A percentile compares a stretch with the other conserved stretches of the same genome.
These are phyloP conservation scores for Kazachstania kunashirensis DNA, from an alignment of 805 yeast species.

Conservation along the genomic window DNA sequence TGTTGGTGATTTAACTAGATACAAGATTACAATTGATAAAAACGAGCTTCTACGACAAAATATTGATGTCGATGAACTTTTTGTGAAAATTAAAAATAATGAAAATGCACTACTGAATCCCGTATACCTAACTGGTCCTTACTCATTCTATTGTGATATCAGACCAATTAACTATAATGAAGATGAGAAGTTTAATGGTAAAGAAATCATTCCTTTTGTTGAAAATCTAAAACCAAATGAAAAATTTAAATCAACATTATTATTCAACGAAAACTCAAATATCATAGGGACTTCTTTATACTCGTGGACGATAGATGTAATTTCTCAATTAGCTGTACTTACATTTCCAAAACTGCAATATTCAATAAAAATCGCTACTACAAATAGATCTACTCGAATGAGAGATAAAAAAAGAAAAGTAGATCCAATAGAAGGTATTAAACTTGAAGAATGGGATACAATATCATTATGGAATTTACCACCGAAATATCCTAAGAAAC, in stretches of 20 bases:
- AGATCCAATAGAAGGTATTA: conserved; percentile 7
- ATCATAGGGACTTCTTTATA: conserved; percentile 30
- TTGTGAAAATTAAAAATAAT: conserved; percentile 52
- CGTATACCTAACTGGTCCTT: conserved; percentile 84
- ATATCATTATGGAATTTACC: conserved; percentile 70
- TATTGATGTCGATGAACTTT: conserved; percentile 8
- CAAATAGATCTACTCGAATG: conserved; percentile 18
- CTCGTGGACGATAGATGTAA: conserved; percentile 72
- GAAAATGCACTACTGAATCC: conserved; percentile 72
- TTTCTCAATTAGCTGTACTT: conserved; percentile 70
- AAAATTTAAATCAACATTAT: conserved; percentile 47
- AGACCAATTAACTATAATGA: conserved; percentile 56
- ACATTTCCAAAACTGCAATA: conserved; percentile 59
- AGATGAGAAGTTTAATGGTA: conserved; percentile 30
- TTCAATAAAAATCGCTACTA: conserved; percentile 49
- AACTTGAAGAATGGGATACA: conserved; percentile 42
- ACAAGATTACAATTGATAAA: conserved; percentile 17
- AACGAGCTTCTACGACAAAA: conserved; percentile 9
- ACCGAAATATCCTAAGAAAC: conserved; percentile 37
- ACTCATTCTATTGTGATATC: conserved; percentile 73
- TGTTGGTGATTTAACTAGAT: conserved; percentile 26
- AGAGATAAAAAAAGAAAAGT: conserved; percentile 8
- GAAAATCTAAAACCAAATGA: conserved; percentile 64
- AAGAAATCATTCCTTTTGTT: conserved; percentile 37
- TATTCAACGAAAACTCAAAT: conserved; percentile 35